Conservation (phyloP, 306 rosid species). For the Ochetophila trinervis region DNA sequence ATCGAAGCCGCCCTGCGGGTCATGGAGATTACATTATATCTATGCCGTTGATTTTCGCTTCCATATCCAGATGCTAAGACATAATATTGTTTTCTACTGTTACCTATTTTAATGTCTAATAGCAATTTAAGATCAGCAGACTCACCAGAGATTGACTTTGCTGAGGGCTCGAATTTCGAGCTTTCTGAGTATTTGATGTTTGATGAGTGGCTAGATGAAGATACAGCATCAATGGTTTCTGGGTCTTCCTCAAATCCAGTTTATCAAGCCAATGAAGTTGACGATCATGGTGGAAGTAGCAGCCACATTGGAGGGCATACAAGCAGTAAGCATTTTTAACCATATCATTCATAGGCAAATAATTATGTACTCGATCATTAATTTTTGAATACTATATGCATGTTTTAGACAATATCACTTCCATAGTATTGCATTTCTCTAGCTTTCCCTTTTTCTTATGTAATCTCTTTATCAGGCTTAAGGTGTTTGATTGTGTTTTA, state of each 20-base stretch:
- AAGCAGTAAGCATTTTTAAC: conserved; percentile 43
- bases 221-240: conserved; percentile 16
- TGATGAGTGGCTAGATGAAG: conserved; percentile 44
- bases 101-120: conserved; percentile 44
- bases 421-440: not conserved
- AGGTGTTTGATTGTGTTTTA: conserved; percentile 11
- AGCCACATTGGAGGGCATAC: conserved; percentile 35
- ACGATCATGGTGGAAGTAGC: conserved; percentile 36
- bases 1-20: conserved; percentile 41
- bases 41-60: conserved; percentile 1
- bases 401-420: too few species aligned
- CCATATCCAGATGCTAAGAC: not conserved
- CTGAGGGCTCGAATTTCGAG: conserved; percentile 35
- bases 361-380: too few species aligned
- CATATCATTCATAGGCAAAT: too few species aligned
- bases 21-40: conserved; percentile 23
- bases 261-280: conserved; percentile 28
- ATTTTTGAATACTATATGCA: too few species aligned
- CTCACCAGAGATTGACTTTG: conserved; percentile 32
- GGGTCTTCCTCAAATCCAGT: conserved; percentile 29
- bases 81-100: not conserved
- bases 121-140: conserved; percentile 27
- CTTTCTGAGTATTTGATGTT: conserved; percentile 47
- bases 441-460: too few species aligned
- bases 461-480: not conserved